Evolutionary conservation across 768 basidiomycete species (phyloP).

Genomic region (Boletus edulis): DNA sequence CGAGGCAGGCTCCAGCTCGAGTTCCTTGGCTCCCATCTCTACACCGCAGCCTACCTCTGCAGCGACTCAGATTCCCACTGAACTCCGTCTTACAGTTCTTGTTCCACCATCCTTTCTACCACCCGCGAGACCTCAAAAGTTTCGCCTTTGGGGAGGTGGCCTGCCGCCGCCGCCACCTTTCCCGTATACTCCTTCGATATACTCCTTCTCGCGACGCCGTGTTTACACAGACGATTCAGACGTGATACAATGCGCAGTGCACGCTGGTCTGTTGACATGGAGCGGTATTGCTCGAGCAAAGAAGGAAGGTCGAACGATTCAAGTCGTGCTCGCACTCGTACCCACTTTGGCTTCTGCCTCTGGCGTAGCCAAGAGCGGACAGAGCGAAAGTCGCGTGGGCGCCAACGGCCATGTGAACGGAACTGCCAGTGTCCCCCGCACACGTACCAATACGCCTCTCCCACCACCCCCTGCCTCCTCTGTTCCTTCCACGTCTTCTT

Average conservation of each 20-base stretch:
- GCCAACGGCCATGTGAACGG: conserved; percentile 33
- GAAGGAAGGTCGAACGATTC: conserved; percentile 37
- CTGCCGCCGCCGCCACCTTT: conserved; percentile 41
- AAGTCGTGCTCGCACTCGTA: conserved; percentile 40
- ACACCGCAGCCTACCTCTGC: conserved; percentile 8
- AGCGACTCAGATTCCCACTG: conserved; percentile 23
- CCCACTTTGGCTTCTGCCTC: conserved; percentile 41
- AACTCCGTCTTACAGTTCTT: conserved; percentile 46
- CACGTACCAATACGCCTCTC: conserved; percentile 29
- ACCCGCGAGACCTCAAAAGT: conserved; percentile 46
- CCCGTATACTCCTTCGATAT: conserved; percentile 23
- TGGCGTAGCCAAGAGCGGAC: conserved; percentile 38
- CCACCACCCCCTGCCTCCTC: conserved; percentile 21
- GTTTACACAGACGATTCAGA: conserved; percentile 82
- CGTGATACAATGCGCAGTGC: conserved; percentile 64
- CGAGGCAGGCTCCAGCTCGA: conserved; percentile 28
- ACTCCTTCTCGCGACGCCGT: conserved; percentile 40
- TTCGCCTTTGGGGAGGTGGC: conserved; percentile 73
- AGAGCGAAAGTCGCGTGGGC: conserved; percentile 17
- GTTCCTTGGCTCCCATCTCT: conserved; percentile 21
- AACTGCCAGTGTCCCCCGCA: conserved; percentile 27
- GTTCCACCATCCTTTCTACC: conserved; percentile 63
- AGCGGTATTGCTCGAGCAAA: conserved; percentile 38
- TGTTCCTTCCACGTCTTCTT: conserved; percentile 25
- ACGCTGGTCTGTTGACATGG: conserved; percentile 55